Evolutionary conservation across 768 basidiomycete species (phyloP).

Genomic region (Russula virescens): DNA sequence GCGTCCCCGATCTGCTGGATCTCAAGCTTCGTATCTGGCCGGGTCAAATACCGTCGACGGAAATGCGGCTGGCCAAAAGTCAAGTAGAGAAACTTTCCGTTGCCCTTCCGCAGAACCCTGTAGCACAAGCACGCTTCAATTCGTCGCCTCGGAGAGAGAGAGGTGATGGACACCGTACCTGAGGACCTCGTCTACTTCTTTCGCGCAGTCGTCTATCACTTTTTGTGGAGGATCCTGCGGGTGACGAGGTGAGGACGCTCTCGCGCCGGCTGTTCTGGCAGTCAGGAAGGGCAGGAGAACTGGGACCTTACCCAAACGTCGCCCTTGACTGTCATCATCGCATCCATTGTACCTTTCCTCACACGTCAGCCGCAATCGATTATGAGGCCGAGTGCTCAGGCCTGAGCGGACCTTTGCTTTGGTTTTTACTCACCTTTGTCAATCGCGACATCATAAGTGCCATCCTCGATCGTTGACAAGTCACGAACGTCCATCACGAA

Average conservation of each 20-base stretch:
- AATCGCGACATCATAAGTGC: conserved; percentile 70
- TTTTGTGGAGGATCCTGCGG: conserved; percentile 69
- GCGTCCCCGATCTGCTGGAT: conserved; percentile 68
- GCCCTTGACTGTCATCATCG: conserved; percentile 79
- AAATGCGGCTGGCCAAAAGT: conserved; percentile 92
- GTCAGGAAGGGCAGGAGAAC: no score
- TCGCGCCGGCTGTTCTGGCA: neutral
- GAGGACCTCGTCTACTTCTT: conserved; percentile 71
- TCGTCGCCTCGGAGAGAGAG: neutral
- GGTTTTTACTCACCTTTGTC: conserved; percentile 56
- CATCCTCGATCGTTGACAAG: conserved; percentile 54
- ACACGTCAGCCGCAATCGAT: neutral
- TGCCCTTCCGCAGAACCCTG: conserved; percentile 59
- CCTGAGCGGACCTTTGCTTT: neutral
- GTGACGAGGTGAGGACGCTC: neutral
- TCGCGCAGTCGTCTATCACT: conserved; percentile 62
- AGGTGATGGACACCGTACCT: conserved; percentile 40
- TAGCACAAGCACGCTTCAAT: neutral
- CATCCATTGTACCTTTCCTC: conserved; percentile 70
- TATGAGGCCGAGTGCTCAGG: no score
- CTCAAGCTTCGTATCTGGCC: conserved; percentile 53
- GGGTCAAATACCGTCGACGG: conserved; percentile 58
- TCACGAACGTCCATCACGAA: conserved; percentile 77
- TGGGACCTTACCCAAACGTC: conserved; percentile 61
- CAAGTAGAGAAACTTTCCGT: conserved; percentile 65